Conservation (phyloP, 805 yeast species). For the Clavispora asparagi region DNA sequence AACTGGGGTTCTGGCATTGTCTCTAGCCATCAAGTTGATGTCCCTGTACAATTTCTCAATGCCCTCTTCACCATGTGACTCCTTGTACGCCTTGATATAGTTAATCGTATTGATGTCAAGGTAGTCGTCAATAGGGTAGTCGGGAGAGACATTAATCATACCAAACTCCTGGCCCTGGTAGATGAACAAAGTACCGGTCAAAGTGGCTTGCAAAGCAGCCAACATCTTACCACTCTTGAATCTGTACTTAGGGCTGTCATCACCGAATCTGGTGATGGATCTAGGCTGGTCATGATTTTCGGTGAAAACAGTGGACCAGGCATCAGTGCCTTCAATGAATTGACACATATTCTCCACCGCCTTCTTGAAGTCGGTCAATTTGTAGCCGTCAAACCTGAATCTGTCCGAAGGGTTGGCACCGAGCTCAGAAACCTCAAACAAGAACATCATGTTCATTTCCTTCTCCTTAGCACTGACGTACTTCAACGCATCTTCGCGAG, state of each 20-base stretch:
- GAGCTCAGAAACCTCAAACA: constrained; percentile 29
- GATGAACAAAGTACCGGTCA: constrained; percentile 51
- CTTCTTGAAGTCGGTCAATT: constrained; percentile 36
- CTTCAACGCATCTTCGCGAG: constrained; percentile 37
- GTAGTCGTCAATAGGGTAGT: constrained; percentile 47
- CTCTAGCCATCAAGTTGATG: constrained; percentile 41
- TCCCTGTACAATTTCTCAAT: constrained; percentile 24
- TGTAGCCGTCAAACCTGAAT: constrained; percentile 28
- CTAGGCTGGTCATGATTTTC: constrained; percentile 62
- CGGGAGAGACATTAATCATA: constrained; percentile 43
- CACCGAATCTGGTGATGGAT: constrained; percentile 47
- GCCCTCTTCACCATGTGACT: constrained; percentile 19
- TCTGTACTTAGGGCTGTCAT: constrained; percentile 26
- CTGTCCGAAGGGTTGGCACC: constrained; percentile 35
- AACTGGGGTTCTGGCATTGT: constrained; percentile 52
- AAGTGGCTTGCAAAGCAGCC: constrained; percentile 39
- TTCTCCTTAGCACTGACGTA: constrained; percentile 37
- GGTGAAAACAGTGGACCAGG: constrained; percentile 51
- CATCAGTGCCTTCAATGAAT: constrained; percentile 45
- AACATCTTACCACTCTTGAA: constrained; percentile 44
- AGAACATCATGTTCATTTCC: constrained; percentile 39
- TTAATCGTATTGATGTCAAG: constrained; percentile 45
- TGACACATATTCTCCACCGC: constrained; percentile 30
- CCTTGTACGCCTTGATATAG: constrained; percentile 31
- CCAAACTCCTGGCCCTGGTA: constrained; percentile 64